Base-by-base conservation (phyloP, 768 basidiomycete genomes). In the Tricholoma sp. region DNA sequence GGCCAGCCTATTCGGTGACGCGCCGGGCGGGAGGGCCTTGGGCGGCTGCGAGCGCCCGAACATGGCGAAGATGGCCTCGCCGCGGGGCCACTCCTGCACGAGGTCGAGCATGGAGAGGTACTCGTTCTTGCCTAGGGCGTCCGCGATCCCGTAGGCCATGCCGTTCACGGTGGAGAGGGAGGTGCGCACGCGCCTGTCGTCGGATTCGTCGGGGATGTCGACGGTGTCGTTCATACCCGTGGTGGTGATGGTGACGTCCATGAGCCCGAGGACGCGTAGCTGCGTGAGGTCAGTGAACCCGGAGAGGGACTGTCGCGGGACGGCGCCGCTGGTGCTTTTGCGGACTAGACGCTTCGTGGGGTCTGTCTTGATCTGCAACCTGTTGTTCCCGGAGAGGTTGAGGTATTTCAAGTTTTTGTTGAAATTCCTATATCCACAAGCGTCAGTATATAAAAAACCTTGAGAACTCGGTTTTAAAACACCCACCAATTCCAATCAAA, bases 401-500 rank as follows among this genome's bases (percentile, higher is more conserved):
- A 99, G 90, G 69, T 97, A 98, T 56, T 84, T 85, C 55, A 99
- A 80, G 58, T 90, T 89, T 61, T 85, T 84, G 69, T 98, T 99
- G 79, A 94, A 97, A 68, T 98, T 98, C 95, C 96, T 97, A 60
- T 6, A 41, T 4, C 8, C 6, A 31, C 29, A 24, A 24, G 4
- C 29, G 8, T 39, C 54, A 52, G 55, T 41, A 24, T 10, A 57
- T 6, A 32, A 36, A 15, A 55, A 34, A 4, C 4, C 2, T 33
- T 9, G 7, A 18, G 53, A 37, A 32, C 28, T 36, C 24, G 24
- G 24, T 24, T 24, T 24, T 17, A 20, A 58, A 7, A 20, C 33
- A 74, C 83, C 50, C 61, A 96, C 96, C 97, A 98, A 68, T 99
- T 98, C 95, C 95, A 98, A 72, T 99, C 97, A 70, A 94, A 98